Evolutionary conservation across 768 basidiomycete species (phyloP).

Genomic region (Cubamyces lactineus): DNA sequence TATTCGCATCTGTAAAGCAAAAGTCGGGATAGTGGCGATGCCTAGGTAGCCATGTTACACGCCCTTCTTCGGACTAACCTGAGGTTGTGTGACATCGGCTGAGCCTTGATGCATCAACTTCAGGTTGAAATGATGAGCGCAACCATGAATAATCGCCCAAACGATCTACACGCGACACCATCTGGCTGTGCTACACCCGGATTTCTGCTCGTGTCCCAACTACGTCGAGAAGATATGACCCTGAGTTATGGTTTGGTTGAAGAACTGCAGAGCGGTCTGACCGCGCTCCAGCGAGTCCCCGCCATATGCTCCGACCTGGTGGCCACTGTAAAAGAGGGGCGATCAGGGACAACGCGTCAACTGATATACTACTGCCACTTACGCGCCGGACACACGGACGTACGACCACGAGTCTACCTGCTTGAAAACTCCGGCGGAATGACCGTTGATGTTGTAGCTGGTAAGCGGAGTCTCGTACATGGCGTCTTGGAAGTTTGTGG

Average conservation of each 20-base stretch:
- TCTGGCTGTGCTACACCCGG: too few species aligned
- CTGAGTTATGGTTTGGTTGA: conserved; percentile 4
- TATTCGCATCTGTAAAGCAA: too few species aligned
- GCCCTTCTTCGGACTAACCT: too few species aligned
- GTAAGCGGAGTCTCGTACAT: conserved; percentile 47
- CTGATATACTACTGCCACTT: conserved; percentile 4
- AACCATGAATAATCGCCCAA: too few species aligned
- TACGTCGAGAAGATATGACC: neutral
- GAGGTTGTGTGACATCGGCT: too few species aligned
- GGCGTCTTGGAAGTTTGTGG: conserved; percentile 36
- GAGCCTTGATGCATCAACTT: too few species aligned
- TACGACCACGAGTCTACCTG: conserved; percentile 60
- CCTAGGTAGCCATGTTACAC: too few species aligned
- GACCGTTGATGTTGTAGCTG: conserved; percentile 53
- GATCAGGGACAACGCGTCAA: neutral
- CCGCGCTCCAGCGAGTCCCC: conserved; percentile 1
- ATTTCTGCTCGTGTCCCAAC: neutral
- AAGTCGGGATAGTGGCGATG: too few species aligned
- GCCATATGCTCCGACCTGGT: neutral
- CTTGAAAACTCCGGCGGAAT: conserved; percentile 54
- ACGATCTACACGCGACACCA: too few species aligned
- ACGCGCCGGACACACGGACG: conserved; percentile 46
- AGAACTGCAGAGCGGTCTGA: conserved; percentile 9
- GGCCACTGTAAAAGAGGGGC: neutral
- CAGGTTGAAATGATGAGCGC: too few species aligned